Percentiles rank a stretch among this genome's conserved stretches.
Conservation (phyloP, 768 basidiomycete species). For the Xerocomellus chrysenteron region DNA sequence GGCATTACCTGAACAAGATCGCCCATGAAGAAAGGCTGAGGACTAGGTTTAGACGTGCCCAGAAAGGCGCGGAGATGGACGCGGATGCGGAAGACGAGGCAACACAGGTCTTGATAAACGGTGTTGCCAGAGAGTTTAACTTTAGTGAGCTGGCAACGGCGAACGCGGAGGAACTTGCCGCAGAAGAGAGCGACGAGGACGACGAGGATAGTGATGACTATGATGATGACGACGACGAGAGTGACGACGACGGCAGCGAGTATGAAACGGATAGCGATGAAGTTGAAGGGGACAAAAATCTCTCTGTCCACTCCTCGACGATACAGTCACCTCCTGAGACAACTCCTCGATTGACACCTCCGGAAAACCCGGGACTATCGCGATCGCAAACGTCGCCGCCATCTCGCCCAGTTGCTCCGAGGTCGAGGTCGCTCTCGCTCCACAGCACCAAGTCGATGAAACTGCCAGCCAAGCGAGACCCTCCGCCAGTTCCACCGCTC, state of each 20-base stretch:
- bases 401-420: conserved; percentile 5
- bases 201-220: conserved; percentile 44
- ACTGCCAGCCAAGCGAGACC: conserved; percentile 27
- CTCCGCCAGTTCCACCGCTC: conserved; percentile 43
- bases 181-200: conserved; percentile 62
- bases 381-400: conserved; percentile 7
- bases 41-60: conserved; percentile 72
- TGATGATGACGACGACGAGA: conserved; percentile 33
- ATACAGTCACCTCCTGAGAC: conserved; percentile 1
- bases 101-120: conserved; percentile 74
- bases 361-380: background rate
- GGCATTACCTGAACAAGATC: conserved; percentile 94
- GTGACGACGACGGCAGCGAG: conserved; percentile 44
- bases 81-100: conserved; percentile 77
- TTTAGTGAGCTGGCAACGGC: conserved; percentile 78
- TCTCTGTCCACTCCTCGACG: background rate
- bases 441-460: conserved; percentile 48
- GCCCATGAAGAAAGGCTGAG: conserved; percentile 89
- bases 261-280: conserved; percentile 26
- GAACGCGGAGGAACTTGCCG: conserved; percentile 79
- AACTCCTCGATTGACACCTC: background rate
- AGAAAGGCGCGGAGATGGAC: conserved; percentile 41
- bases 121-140: conserved; percentile 77
- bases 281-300: conserved; percentile 8
- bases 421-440: conserved; percentile 44